Percentiles rank a stretch among this genome's conserved stretches.
Conservation (phyloP, 1,284 basidiomycete species). For the Cryptococcus sp. region DNA sequence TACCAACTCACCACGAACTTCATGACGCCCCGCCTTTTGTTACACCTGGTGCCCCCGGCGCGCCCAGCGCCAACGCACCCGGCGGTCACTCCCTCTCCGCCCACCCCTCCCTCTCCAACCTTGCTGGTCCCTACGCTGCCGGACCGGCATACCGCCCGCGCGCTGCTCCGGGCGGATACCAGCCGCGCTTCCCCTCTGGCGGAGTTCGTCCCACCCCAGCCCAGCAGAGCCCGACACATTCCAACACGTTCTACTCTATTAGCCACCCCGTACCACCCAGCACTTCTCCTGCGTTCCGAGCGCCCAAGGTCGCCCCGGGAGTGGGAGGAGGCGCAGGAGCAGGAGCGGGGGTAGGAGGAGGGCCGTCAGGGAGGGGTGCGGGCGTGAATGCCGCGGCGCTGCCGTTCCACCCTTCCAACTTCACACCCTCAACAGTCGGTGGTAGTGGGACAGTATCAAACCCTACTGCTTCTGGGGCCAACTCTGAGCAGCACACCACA, state of each 20-base stretch:
- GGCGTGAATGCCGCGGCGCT: conserved; percentile 39
- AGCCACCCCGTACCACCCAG: conserved; percentile 18
- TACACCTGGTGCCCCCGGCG: too few species aligned
- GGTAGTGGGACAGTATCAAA: not conserved
- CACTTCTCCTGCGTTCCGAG: conserved; percentile 21
- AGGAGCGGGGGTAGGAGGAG: too few species aligned
- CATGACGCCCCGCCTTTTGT: conserved; percentile 3
- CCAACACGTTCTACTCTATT: conserved; percentile 21
- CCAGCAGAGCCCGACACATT: conserved; percentile 25
- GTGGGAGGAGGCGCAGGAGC: not conserved
- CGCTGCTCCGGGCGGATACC: conserved; percentile 28
- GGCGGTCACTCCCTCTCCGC: conserved; percentile 19
- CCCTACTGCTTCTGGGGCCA: not conserved
- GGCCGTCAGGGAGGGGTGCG: not conserved
- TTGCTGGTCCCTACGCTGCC: conserved; percentile 21
- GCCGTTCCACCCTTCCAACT: conserved; percentile 36
- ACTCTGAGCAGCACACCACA: conserved; percentile 35
- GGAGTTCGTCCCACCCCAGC: conserved; percentile 18
- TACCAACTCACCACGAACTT: conserved; percentile 8
- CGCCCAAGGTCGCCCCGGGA: conserved; percentile 11
- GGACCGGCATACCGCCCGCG: conserved; percentile 32
- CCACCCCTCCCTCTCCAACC: conserved; percentile 30
- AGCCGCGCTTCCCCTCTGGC: conserved; percentile 36
- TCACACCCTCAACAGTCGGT: not conserved
- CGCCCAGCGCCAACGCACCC: too few species aligned